Evolutionary conservation across 1,284 basidiomycete genomes (phyloP).

Genomic region (Leccinum laetum): DNA sequence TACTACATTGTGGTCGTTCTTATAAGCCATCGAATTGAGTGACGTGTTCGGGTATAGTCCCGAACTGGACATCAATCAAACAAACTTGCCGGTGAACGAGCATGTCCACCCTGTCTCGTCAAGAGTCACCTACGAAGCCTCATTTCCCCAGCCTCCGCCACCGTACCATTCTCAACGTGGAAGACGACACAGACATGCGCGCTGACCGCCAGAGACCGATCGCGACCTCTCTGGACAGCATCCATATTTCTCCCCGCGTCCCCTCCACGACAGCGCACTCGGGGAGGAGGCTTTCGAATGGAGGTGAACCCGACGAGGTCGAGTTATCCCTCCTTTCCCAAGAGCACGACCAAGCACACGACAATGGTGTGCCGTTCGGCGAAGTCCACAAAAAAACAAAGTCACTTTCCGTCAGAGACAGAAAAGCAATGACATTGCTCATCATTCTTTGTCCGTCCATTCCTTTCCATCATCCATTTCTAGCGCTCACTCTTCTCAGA

Average conservation of each 20-base stretch:
- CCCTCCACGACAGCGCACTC: slow-evolving; percentile 41
- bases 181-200: slow-evolving; percentile 39
- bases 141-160: slow-evolving; percentile 29
- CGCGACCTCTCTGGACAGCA: slow-evolving; percentile 60
- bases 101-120: slow-evolving; percentile 34
- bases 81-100: slow-evolving; percentile 14
- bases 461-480: slow-evolving; percentile 7
- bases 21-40: slow-evolving; percentile 11
- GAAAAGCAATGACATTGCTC: slow-evolving; percentile 83
- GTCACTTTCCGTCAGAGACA: slow-evolving; percentile 72
- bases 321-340: slow-evolving; percentile 65
- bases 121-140: slow-evolving; percentile 27
- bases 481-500: slow-evolving; percentile 45
- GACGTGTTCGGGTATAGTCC: background rate
- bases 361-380: slow-evolving; percentile 30
- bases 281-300: slow-evolving; percentile 33
- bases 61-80: slow-evolving; percentile 9
- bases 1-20: slow-evolving; percentile 1
- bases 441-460: slow-evolving; percentile 82
- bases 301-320: slow-evolving; percentile 51
- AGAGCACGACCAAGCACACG: slow-evolving; percentile 43
- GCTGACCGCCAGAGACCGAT: slow-evolving; percentile 28
- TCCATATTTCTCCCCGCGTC: slow-evolving; percentile 64
- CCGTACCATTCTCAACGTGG: slow-evolving; percentile 29
- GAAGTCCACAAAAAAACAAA: slow-evolving; percentile 38